phyloP scores from a whole-genome alignment of 345 rosid species.

The Eucalyptus leucophloia region DNA sequence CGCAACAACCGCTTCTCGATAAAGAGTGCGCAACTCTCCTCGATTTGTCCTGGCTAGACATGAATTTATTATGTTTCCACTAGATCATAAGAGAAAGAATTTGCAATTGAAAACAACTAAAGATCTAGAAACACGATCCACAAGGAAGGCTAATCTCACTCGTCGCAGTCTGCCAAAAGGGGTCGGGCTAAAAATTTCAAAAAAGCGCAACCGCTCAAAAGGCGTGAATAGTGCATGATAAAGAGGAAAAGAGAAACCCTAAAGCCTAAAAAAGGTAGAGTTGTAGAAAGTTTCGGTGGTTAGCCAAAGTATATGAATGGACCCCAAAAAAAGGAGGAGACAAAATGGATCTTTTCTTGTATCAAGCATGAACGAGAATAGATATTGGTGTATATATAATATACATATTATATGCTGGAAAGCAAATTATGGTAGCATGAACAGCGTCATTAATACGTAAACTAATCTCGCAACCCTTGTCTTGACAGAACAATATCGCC shows the following conservation, averaged over 20 bases:
- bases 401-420: background rate
- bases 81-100: background rate
- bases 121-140: background rate
- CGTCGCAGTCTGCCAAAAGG: background rate
- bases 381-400: background rate
- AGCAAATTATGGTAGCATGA: background rate
- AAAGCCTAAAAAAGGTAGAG: background rate
- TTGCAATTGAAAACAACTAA: background rate
- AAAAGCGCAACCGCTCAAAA: background rate
- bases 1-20: background rate
- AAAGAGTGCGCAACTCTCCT: background rate
- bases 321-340: background rate
- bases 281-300: background rate
- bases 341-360: background rate
- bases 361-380: background rate
- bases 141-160: background rate
- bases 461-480: background rate
- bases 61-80: background rate
- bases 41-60: background rate
- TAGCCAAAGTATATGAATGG: background rate
- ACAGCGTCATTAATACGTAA: background rate
- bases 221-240: background rate
- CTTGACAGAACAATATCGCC: background rate
- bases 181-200: background rate
- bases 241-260: background rate